These are phyloP conservation scores for Manihot esculenta DNA, from an alignment of 441 rosid species.

Conservation along the genomic window DNA sequence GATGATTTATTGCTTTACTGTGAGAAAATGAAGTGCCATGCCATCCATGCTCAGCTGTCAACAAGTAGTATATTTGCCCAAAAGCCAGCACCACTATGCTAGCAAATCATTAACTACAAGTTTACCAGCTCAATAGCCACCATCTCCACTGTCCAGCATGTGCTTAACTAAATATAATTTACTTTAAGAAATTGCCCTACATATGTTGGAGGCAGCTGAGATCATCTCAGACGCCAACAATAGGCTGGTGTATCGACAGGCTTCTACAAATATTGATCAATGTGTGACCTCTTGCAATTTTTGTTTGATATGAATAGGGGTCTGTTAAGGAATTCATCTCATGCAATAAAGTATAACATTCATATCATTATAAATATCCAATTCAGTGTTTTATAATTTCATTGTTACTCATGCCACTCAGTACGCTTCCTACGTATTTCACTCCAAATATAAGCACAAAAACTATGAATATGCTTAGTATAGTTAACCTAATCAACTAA, in stretches of 20 bases:
- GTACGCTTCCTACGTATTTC: neutral
- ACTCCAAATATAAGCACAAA: neutral
- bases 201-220: neutral
- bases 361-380: neutral
- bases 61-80: neutral
- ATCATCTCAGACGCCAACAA: neutral
- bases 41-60: neutral
- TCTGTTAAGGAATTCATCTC: neutral
- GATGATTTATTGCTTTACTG: neutral
- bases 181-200: neutral
- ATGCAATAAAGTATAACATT: neutral
- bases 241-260: neutral
- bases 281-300: neutral
- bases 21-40: neutral
- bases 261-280: neutral
- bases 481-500: too few relatives aligned
- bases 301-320: neutral
- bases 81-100: neutral
- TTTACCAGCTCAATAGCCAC: neutral
- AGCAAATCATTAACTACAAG: neutral
- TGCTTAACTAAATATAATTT: neutral
- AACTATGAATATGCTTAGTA: neutral
- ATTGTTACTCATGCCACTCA: neutral
- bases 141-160: neutral
- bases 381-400: neutral